Percentiles rank a stretch among this genome's conserved stretches.
These are phyloP conservation scores for Salvia sclarea DNA, from an alignment of 305 asterid species.

Conservation along the genomic window DNA sequence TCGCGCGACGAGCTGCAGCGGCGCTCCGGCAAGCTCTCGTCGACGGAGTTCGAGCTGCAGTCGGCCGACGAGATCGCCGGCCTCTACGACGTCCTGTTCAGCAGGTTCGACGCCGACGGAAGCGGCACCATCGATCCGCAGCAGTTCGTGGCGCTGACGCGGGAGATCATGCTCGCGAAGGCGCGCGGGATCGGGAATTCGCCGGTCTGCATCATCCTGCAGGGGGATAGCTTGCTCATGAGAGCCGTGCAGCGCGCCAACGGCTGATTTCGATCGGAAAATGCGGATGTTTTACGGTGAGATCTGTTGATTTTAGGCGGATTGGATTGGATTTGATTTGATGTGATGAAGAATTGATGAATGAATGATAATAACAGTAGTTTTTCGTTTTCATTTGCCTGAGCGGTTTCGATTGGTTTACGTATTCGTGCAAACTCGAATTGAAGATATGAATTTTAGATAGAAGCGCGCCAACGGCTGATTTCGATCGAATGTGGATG, in stretches of 20 bases:
- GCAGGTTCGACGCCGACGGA: slow-evolving; percentile 48
- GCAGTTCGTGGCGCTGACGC: slow-evolving; percentile 46
- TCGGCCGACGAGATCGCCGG: slow-evolving; percentile 53
- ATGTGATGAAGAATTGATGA: too few species aligned
- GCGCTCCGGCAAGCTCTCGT: slow-evolving; percentile 46
- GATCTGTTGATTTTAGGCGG: background rate
- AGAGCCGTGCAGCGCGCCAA: slow-evolving; percentile 56
- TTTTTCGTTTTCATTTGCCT: background rate
- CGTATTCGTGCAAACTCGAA: background rate
- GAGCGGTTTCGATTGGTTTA: background rate
- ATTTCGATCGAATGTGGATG: too few species aligned
- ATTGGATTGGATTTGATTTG: background rate
- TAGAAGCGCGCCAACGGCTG: too few species aligned
- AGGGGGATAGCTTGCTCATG: slow-evolving; percentile 75
- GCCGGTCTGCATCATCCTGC: slow-evolving; percentile 59
- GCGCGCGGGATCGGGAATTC: slow-evolving; percentile 71
- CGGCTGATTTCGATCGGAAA: background rate
- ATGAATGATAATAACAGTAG: background rate
- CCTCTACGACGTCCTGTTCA: slow-evolving; percentile 50
- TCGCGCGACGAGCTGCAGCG: slow-evolving; percentile 56
- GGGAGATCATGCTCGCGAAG: slow-evolving; percentile 70
- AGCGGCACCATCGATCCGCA: slow-evolving; percentile 50
- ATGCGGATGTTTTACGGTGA: background rate
- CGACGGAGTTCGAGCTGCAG: slow-evolving; percentile 58
- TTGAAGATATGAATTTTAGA: background rate